Evolutionary conservation across 2,329 filamentous ascomycete species (phyloP).

Genomic region (Coniella lustricola): DNA sequence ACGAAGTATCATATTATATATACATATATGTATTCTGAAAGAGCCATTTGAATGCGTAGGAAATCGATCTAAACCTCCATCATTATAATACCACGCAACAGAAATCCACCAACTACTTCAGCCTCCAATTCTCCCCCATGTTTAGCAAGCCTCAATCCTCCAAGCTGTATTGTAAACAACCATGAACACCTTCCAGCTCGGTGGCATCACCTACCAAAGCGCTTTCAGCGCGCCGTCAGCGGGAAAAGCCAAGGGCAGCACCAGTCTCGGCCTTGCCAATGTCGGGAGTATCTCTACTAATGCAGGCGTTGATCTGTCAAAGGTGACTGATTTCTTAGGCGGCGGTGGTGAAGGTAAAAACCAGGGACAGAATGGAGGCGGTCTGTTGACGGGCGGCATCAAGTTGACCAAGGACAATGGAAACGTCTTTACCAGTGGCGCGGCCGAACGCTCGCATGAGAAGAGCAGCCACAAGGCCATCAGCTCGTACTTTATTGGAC

Average conservation of each 20-base stretch:
- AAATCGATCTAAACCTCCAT: no score
- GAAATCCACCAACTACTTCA: no score
- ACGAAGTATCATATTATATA: no score
- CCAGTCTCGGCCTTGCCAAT: background rate
- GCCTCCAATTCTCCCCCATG: no score
- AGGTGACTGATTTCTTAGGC: background rate
- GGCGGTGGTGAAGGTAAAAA: no score
- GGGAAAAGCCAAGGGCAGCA: background rate
- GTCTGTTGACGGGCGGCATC: no score
- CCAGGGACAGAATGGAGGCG: no score
- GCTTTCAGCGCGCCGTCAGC: background rate
- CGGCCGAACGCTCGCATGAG: background rate
- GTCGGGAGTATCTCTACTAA: slow-evolving; percentile 3
- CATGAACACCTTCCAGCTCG: slow-evolving; percentile 5
- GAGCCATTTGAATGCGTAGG: no score
- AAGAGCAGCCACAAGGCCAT: slow-evolving; percentile 14
- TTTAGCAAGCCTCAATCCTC: no score
- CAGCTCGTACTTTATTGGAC: slow-evolving; percentile 18
- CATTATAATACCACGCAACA: no score
- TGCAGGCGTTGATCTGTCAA: background rate
- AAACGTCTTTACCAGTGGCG: slow-evolving; percentile 6
- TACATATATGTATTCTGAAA: no score
- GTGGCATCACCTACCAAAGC: slow-evolving; percentile 3
- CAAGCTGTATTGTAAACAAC: no score
- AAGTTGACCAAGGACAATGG: slow-evolving; percentile 5